Conservation (phyloP, 257 asterid species). For the Petunia secreta region DNA sequence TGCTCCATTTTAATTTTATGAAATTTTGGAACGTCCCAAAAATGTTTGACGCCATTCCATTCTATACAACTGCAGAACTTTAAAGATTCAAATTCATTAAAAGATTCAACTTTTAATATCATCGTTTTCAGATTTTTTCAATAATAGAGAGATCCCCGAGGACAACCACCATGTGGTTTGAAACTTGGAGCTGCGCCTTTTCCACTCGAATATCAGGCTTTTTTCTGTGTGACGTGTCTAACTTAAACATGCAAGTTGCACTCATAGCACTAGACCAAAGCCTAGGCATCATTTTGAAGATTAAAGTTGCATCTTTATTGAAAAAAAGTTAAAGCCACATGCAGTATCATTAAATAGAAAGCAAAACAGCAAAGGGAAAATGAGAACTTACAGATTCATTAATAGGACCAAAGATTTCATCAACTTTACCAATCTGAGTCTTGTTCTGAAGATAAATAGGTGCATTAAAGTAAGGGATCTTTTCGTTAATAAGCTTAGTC, state of each 20-base stretch:
- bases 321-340: background rate
- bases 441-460: slow-evolving; percentile 90
- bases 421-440: slow-evolving; percentile 98
- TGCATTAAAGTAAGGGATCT: slow-evolving; percentile 91
- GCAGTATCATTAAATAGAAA: background rate
- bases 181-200: no score
- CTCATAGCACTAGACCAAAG: no score
- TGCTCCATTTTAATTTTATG: background rate
- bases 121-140: no score
- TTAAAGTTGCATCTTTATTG: no score
- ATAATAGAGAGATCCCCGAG: no score
- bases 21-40: background rate
- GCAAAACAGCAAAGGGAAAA: background rate
- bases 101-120: background rate
- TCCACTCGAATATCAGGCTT: no score
- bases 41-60: background rate
- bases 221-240: no score
- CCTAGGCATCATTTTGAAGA: background rate
- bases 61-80: background rate
- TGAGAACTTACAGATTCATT: slow-evolving; percentile 80
- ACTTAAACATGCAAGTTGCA: no score
- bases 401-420: slow-evolving; percentile 95
- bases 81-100: background rate
- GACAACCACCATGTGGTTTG: no score
- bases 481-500: slow-evolving; percentile 80